phyloP scores from a whole-genome alignment of 768 basidiomycete genomes.

The Lactarius akahatsu region DNA sequence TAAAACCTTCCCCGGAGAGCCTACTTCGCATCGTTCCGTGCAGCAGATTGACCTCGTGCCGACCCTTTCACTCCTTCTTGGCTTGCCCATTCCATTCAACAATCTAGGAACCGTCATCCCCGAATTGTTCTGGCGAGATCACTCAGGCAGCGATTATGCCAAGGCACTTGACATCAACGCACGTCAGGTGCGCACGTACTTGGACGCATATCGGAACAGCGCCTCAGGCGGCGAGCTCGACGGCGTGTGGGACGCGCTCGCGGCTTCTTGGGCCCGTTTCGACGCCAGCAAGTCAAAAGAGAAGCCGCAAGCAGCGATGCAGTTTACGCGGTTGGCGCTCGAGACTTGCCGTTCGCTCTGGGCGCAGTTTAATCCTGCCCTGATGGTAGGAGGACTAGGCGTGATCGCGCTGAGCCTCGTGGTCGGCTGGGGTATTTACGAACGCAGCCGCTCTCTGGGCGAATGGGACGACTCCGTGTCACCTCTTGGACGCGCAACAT shows the following conservation, averaged over 20 bases:
- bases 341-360: slow-evolving; percentile 79
- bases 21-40: slow-evolving; percentile 56
- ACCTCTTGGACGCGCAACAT: slow-evolving; percentile 15
- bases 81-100: slow-evolving; percentile 93
- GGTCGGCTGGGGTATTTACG: slow-evolving; percentile 56
- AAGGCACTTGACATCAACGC: slow-evolving; percentile 70
- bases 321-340: slow-evolving; percentile 63
- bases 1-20: slow-evolving; percentile 59
- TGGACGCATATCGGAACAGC: slow-evolving; percentile 72
- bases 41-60: slow-evolving; percentile 96
- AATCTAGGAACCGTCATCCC: slow-evolving; percentile 92
- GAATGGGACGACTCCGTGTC: slow-evolving; percentile 47
- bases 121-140: slow-evolving; percentile 74
- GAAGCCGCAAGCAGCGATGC: slow-evolving; percentile 34
- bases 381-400: slow-evolving; percentile 72
- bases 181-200: slow-evolving; percentile 71
- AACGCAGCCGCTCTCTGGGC: slow-evolving; percentile 42
- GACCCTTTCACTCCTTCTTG: slow-evolving; percentile 83
- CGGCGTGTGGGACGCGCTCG: slow-evolving; percentile 55
- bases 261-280: slow-evolving; percentile 29
- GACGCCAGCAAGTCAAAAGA: slow-evolving; percentile 4
- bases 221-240: slow-evolving; percentile 73
- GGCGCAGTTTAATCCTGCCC: slow-evolving; percentile 86
- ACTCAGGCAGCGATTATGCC: slow-evolving; percentile 42
- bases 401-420: slow-evolving; percentile 57